Percentiles rank a stretch among this genome's conserved stretches.
These are phyloP conservation scores for Ophiostoma sp. DNA, from an alignment of 2,329 filamentous ascomycete genomes.

Conservation along the genomic window DNA sequence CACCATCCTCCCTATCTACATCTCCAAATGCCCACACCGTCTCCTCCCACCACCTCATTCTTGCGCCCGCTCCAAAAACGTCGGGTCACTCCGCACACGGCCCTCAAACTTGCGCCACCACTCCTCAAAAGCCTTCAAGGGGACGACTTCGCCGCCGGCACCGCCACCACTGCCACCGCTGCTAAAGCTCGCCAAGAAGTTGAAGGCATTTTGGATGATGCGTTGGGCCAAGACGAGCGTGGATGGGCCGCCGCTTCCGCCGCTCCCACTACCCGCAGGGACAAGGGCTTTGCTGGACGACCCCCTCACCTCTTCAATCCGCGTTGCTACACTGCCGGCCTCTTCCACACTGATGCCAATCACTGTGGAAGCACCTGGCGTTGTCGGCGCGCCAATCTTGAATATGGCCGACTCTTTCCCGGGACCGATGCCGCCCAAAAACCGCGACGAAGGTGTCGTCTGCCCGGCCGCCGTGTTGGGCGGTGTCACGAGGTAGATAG, in stretches of 20 bases:
- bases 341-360: conserved; percentile 84
- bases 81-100: conserved; percentile 79
- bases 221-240: conserved; percentile 83
- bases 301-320: conserved; percentile 61
- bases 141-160: conserved; percentile 74
- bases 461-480: conserved; percentile 38
- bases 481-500: conserved; percentile 76
- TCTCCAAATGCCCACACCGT: not conserved
- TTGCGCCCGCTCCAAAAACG: conserved; percentile 71
- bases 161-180: conserved; percentile 48
- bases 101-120: conserved; percentile 98
- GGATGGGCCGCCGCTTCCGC: conserved; percentile 16
- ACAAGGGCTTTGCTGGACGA: conserved; percentile 36
- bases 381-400: conserved; percentile 56
- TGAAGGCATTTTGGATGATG: conserved; percentile 96
- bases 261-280: conserved; percentile 27
- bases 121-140: conserved; percentile 91
- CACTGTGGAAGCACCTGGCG: conserved; percentile 43
- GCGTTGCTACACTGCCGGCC: conserved; percentile 66
- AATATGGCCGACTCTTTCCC: conserved; percentile 94
- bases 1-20: not conserved
- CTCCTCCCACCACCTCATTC: conserved; percentile 5
- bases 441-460: conserved; percentile 47
- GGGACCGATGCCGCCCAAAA: conserved; percentile 84
- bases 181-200: conserved; percentile 88